A percentile compares a stretch with the other conserved stretches of the same genome.
Conservation (phyloP, 2,329 filamentous ascomycete genomes). For the Helotiales sp. region DNA sequence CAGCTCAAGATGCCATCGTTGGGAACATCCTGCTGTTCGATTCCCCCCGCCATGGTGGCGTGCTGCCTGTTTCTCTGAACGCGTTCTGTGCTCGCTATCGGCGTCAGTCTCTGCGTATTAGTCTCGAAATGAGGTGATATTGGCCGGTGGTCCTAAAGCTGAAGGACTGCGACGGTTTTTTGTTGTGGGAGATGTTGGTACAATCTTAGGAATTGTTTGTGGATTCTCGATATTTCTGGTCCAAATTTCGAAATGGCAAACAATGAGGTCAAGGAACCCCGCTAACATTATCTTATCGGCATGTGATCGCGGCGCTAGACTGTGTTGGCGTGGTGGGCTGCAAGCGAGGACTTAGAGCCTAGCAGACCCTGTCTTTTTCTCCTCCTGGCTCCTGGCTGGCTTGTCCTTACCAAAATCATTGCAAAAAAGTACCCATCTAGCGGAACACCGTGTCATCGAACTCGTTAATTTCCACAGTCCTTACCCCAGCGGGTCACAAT, state of each 20-base stretch:
- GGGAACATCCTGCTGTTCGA: slow-evolving; percentile 10
- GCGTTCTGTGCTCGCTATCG: neutral
- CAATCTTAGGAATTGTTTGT: slow-evolving; percentile 29
- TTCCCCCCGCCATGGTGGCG: slow-evolving; percentile 24
- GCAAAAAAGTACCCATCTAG: too few species aligned
- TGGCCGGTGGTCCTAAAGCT: slow-evolving; percentile 2
- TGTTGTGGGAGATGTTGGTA: slow-evolving; percentile 10
- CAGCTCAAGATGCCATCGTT: slow-evolving; percentile 33
- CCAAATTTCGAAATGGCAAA: slow-evolving; percentile 23
- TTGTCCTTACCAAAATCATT: too few species aligned
- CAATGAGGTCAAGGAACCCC: neutral
- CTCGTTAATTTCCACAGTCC: too few species aligned
- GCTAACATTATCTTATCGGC: slow-evolving; percentile 11
- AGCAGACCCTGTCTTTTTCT: neutral
- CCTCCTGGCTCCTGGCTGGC: too few species aligned
- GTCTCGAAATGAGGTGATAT: slow-evolving; percentile 11
- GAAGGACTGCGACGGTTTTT: neutral
- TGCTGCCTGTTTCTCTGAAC: neutral
- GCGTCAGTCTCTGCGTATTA: slow-evolving; percentile 14
- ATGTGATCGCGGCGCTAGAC: neutral
- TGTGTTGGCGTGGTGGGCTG: neutral
- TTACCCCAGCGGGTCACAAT: too few species aligned
- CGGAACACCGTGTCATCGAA: too few species aligned
- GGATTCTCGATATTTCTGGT: slow-evolving; percentile 10
- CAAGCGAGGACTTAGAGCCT: neutral